These are phyloP conservation scores for Phytophthora sansomeana DNA, from an alignment of 352 stramenopile genomes.

Conservation along the genomic window DNA sequence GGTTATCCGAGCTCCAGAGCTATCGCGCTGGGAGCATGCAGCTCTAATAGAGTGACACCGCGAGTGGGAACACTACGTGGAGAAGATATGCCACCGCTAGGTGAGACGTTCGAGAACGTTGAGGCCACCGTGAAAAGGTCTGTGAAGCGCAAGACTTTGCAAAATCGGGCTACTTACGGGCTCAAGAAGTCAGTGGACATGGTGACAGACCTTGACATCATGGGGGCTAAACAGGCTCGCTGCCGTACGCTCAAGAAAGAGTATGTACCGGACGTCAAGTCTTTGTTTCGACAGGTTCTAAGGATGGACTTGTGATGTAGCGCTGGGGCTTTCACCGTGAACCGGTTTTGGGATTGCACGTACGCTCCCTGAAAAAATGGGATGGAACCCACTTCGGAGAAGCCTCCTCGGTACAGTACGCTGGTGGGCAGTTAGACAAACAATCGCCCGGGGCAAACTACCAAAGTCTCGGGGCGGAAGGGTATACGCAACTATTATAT, in stretches of 20 bases:
- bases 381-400: no score
- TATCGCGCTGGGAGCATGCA: neutral
- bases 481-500: no score
- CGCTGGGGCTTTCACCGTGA: neutral
- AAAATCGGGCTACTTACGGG: slow-evolving; percentile 14
- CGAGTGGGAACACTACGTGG: no score
- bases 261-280: slow-evolving; percentile 13
- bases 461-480: no score
- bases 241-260: slow-evolving; percentile 12
- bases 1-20: neutral
- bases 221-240: neutral
- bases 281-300: slow-evolving; percentile 8
- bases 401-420: no score
- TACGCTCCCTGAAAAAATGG: no score
- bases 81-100: slow-evolving; percentile 15
- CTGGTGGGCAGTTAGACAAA: no score
- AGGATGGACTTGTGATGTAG: neutral
- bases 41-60: slow-evolving; percentile 16
- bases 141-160: neutral
- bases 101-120: slow-evolving; percentile 22
- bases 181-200: slow-evolving; percentile 5
- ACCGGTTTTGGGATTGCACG: no score
- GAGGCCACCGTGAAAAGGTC: slow-evolving; percentile 17
- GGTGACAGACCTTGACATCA: slow-evolving; percentile 17
- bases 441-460: no score